Conservation (phyloP, 2,329 filamentous ascomycete genomes). For the Aureobasidium namibiae region DNA sequence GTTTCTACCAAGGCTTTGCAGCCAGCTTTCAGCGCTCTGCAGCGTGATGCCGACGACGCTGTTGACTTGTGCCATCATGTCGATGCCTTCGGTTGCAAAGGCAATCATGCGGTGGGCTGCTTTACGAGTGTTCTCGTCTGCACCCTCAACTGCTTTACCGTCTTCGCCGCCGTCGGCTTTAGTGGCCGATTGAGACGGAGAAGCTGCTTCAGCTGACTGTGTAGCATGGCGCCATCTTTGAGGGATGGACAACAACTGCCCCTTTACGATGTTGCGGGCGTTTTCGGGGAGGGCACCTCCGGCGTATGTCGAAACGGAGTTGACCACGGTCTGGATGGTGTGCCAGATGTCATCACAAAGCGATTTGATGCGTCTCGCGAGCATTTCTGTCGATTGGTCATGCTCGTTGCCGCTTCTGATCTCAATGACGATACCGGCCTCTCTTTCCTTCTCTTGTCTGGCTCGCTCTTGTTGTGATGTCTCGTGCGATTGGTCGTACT, state of each 20-base stretch:
- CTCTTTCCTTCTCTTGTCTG: conserved; percentile 15
- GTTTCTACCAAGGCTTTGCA: conserved; percentile 44
- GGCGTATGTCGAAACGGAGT: conserved; percentile 79
- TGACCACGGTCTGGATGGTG: conserved; percentile 66
- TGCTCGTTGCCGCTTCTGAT: conserved; percentile 11
- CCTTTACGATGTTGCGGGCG: conserved; percentile 70
- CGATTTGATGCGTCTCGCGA: conserved; percentile 70
- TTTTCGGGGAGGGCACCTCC: conserved; percentile 89
- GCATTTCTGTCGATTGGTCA: conserved; percentile 42
- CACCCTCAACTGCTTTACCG: conserved; percentile 15
- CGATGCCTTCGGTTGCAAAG: conserved; percentile 80
- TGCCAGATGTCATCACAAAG: conserved; percentile 41
- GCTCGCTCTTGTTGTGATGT: conserved; percentile 13
- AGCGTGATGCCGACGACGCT: conserved; percentile 84
- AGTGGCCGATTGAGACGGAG: neutral
- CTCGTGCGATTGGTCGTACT: conserved; percentile 54
- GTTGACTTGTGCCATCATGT: conserved; percentile 90
- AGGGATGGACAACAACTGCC: conserved; percentile 76
- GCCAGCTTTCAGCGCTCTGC: conserved; percentile 85
- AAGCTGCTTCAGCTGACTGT: conserved; percentile 25
- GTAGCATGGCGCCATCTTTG: conserved; percentile 68
- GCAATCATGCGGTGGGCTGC: conserved; percentile 71
- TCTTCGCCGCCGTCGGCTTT: conserved; percentile 17
- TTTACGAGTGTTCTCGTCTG: conserved; percentile 39
- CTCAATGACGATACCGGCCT: conserved; percentile 17